Conservation (phyloP, 192 early-diverging fungal species). For the Ramicandelaber brevisporus region DNA sequence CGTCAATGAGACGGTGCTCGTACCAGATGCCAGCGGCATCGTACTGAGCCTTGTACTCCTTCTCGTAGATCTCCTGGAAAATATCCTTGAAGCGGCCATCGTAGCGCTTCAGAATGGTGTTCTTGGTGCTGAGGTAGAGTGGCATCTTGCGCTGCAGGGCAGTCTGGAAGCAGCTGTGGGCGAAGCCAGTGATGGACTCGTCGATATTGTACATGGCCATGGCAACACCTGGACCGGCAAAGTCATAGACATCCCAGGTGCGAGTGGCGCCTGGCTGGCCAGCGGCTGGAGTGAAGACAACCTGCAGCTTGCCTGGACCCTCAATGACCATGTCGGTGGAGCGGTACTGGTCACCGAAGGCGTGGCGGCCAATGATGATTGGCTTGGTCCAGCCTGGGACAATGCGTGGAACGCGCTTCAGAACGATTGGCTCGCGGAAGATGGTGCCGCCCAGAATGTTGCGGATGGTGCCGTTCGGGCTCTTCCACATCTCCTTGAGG, state of each 20-base stretch:
- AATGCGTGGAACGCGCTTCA: slow-evolving; percentile 71
- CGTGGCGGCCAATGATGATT: slow-evolving; percentile 90
- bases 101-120: slow-evolving; percentile 90
- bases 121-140: slow-evolving; percentile 89
- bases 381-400: slow-evolving; percentile 89
- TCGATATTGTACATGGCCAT: slow-evolving; percentile 92
- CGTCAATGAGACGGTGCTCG: slow-evolving; percentile 93
- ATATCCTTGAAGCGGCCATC: slow-evolving; percentile 98
- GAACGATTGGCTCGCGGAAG: slow-evolving; percentile 91
- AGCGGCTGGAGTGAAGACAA: slow-evolving; percentile 77
- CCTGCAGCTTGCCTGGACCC: slow-evolving; percentile 72
- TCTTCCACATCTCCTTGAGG: slow-evolving; percentile 95
- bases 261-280: slow-evolving; percentile 23
- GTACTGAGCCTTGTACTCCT: slow-evolving; percentile 58
- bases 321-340: slow-evolving; percentile 86
- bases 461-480: slow-evolving; percentile 89
- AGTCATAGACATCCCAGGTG: slow-evolving; percentile 58
- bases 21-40: slow-evolving; percentile 81
- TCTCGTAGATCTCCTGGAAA: slow-evolving; percentile 71
- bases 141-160: slow-evolving; percentile 76
- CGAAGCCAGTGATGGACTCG: slow-evolving; percentile 81
- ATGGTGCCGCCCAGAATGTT: slow-evolving; percentile 94
- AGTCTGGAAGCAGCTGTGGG: slow-evolving; percentile 82
- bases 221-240: slow-evolving; percentile 64
- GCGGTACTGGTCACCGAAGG: slow-evolving; percentile 96